Conservation (phyloP, 192 early-diverging fungal genomes). For the Funneliformis mosseae region DNA sequence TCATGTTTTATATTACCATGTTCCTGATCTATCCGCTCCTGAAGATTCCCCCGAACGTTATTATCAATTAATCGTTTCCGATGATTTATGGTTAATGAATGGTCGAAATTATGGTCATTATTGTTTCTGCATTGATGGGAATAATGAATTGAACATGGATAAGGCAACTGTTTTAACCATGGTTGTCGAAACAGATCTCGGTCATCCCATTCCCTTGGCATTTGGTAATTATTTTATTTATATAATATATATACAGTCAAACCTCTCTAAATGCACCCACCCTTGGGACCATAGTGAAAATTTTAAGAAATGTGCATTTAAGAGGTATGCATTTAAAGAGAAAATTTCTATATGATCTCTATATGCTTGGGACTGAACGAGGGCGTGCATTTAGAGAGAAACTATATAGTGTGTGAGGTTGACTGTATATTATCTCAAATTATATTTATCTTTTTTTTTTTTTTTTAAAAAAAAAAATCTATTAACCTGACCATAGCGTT, state of each 20-base stretch:
- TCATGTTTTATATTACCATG: slow-evolving; percentile 14
- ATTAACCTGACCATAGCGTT: neutral
- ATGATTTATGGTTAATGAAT: slow-evolving; percentile 17
- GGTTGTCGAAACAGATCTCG: slow-evolving; percentile 3
- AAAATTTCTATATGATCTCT: too few species aligned
- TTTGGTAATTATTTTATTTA: neutral
- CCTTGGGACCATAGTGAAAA: too few species aligned
- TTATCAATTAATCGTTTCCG: slow-evolving; percentile 19
- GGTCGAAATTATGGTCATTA: slow-evolving; percentile 8
- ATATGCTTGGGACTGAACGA: too few species aligned
- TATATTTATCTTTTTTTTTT: neutral
- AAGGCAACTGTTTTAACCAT: slow-evolving; percentile 10
- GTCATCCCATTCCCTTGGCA: slow-evolving; percentile 2
- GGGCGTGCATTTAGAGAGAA: too few species aligned
- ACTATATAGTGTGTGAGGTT: too few species aligned
- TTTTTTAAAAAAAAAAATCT: neutral
- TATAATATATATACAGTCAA: too few species aligned
- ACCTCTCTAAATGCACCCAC: too few species aligned
- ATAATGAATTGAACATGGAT: slow-evolving; percentile 21
- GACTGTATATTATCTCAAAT: too few species aligned
- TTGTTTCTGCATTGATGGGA: slow-evolving; percentile 21
- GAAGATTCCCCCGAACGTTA: slow-evolving; percentile 15
- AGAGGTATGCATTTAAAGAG: too few species aligned
- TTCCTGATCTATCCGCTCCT: neutral
- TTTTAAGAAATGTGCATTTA: too few species aligned